Evolutionary conservation across 1,139 yeast genomes (phyloP).

Genomic region (Yamadazyma buinensis): DNA sequence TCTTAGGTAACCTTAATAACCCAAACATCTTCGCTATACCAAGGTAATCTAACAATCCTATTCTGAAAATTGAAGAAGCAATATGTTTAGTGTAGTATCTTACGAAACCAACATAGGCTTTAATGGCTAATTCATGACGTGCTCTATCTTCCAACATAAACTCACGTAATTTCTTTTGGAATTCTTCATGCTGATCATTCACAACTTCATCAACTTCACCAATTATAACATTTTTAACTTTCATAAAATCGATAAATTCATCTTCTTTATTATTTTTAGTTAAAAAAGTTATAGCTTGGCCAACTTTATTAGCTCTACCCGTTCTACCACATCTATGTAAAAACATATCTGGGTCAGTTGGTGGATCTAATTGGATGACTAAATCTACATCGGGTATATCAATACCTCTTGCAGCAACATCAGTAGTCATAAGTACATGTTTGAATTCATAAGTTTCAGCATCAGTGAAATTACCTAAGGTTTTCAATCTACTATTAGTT

Average conservation of each 20-base stretch:
- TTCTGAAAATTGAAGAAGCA: conserved; percentile 86
- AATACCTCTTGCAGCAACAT: conserved; percentile 90
- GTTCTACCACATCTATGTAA: conserved; percentile 91
- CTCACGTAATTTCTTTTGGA: conserved; percentile 34
- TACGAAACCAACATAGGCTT: conserved; percentile 79
- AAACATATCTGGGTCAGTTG: conserved; percentile 84
- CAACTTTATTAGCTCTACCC: conserved; percentile 83
- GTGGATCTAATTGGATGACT: conserved; percentile 86
- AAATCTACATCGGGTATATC: conserved; percentile 91
- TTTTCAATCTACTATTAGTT: conserved; percentile 69
- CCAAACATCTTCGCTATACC: conserved; percentile 78
- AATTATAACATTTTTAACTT: conserved; percentile 63
- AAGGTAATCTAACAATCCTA: conserved; percentile 65
- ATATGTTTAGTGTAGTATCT: conserved; percentile 84
- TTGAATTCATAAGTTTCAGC: conserved; percentile 40
- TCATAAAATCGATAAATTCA: conserved; percentile 77
- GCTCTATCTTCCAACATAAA: conserved; percentile 74
- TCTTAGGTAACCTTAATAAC: conserved; percentile 76
- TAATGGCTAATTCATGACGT: conserved; percentile 74
- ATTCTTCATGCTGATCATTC: conserved; percentile 17
- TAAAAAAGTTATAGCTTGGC: conserved; percentile 72
- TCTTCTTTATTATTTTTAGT: conserved; percentile 68
- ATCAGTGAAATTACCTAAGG: conserved; percentile 57
- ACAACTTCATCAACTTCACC: conserved; percentile 32
- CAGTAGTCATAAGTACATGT: conserved; percentile 73